Evolutionary conservation across 1,284 basidiomycete genomes (phyloP), one percentile per base, ranked within the genome.

Genomic region (Cutaneotrichosporon sp.): DNA sequence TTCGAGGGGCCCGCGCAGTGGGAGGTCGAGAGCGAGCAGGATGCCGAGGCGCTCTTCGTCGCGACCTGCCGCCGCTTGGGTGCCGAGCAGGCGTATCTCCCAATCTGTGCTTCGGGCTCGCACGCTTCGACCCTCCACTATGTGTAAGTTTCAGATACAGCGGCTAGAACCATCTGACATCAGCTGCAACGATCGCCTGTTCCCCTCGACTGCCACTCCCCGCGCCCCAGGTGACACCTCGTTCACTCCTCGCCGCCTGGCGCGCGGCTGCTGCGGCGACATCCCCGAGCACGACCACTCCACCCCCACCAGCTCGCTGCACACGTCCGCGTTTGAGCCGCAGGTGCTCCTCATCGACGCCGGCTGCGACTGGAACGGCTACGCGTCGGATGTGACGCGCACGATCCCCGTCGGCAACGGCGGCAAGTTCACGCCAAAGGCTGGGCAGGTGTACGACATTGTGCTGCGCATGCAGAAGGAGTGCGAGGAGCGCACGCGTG

Each of bases 271-370:
- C 67, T 80, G 79, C 58, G 74, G 74, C 31, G 64, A 69, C 47
- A 65, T 69, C 9, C 67, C 71, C 7, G 67, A 71, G 46, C 59
- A 72, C 56, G 67, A 71, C 29, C 74, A 75, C 58, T 60, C 61
- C 6, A 67, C 60, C 1, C 54, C 69, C 4, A 52, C 69, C 0
- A 46, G 49, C 4, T 43, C 45, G 4, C 65, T 70, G 16, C 72
- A 76, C 64, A 45, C 58, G 8, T 69, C 61, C 6, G 62, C 72
- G 1, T 79, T 79, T 57, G 73, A 81, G 11, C 89, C 91, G 0
- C 91, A 93, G 74, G 88, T 94, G 4, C 82, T 97, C 5, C 84
- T 95, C 43, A 92, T 95, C 64, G 93, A 97, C 72, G 92, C 92
- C 1, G 92, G 92, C 0, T 92, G 91, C 71, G 93, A 97, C 79